Evolutionary conservation across 768 basidiomycete genomes (phyloP).

Genomic region (Panellus pusillus): DNA sequence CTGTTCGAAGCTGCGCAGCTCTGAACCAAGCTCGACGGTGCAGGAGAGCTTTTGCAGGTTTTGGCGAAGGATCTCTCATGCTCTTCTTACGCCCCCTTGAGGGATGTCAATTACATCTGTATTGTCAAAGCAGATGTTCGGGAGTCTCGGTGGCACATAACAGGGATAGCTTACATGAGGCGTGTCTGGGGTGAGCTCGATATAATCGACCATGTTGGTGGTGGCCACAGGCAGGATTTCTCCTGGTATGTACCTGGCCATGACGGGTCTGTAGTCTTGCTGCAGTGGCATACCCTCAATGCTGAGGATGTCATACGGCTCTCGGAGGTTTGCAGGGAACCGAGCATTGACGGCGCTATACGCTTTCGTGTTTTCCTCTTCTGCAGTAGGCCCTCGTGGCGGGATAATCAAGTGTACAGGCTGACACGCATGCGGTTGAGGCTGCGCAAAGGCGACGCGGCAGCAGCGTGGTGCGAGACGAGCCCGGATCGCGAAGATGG

Average conservation of each 20-base stretch:
- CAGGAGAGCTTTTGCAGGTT: conserved; percentile 25
- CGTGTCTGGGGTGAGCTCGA: conserved; percentile 20
- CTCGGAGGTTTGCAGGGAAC: too few species aligned
- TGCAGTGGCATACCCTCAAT: conserved; percentile 15
- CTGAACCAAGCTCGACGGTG: conserved; percentile 36
- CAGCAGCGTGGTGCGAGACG: too few species aligned
- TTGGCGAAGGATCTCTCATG: conserved; percentile 35
- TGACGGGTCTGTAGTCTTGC: neutral
- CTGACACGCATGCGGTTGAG: too few species aligned
- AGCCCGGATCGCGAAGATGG: too few species aligned
- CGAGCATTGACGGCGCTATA: too few species aligned
- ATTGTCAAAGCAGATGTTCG: conserved; percentile 3
- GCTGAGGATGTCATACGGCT: conserved; percentile 27
- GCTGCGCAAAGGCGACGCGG: too few species aligned
- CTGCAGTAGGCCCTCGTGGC: too few species aligned
- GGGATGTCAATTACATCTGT: conserved; percentile 19
- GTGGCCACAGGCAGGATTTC: conserved; percentile 4
- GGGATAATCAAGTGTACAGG: too few species aligned
- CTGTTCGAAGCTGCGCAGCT: conserved; percentile 36
- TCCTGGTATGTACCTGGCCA: conserved; percentile 18
- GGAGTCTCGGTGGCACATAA: neutral
- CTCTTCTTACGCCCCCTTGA: too few species aligned
- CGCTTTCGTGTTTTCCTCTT: too few species aligned
- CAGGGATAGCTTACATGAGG: conserved; percentile 19
- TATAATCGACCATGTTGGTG: neutral